phyloP scores from a whole-genome alignment of 768 basidiomycete genomes.

The Rickenella mellea region DNA sequence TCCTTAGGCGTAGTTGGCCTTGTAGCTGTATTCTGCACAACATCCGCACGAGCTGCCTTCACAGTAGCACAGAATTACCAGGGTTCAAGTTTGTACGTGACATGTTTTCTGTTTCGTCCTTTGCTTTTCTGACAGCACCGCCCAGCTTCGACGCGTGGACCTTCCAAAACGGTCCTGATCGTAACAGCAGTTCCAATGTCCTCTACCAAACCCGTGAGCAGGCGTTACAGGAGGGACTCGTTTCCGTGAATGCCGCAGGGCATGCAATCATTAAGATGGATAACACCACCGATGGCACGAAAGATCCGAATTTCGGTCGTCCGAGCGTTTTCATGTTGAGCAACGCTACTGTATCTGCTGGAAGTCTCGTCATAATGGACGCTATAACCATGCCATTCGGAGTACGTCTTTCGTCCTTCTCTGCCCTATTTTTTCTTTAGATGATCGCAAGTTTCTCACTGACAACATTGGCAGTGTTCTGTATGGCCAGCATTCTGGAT shows the following conservation, averaged over 20 bases:
- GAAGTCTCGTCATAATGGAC: constrained; percentile 8
- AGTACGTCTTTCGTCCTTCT: constrained; percentile 1
- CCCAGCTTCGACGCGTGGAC: constrained; percentile 48
- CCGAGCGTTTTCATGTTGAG: neutral
- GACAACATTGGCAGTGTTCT: neutral
- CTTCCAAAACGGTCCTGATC: constrained; percentile 33
- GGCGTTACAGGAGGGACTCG: constrained; percentile 39
- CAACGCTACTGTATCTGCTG: constrained; percentile 1
- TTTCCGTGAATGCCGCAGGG: constrained; percentile 25
- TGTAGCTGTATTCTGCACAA: no score
- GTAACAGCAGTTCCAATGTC: neutral
- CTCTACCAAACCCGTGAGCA: constrained; percentile 16
- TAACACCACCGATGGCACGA: constrained; percentile 8
- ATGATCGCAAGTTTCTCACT: neutral
- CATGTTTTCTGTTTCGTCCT: no score
- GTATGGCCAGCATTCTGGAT: constrained; percentile 4
- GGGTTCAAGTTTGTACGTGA: neutral
- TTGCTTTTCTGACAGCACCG: neutral
- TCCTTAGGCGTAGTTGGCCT: no score
- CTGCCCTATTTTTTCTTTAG: neutral
- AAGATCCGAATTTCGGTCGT: neutral
- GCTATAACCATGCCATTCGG: constrained; percentile 9
- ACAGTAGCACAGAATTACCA: neutral
- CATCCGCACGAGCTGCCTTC: no score
- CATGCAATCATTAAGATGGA: constrained; percentile 16